Evolutionary conservation across 2,329 filamentous ascomycete genomes (phyloP), one percentile per base, ranked within the genome.

Genomic region (Juglanconis juglandina): DNA sequence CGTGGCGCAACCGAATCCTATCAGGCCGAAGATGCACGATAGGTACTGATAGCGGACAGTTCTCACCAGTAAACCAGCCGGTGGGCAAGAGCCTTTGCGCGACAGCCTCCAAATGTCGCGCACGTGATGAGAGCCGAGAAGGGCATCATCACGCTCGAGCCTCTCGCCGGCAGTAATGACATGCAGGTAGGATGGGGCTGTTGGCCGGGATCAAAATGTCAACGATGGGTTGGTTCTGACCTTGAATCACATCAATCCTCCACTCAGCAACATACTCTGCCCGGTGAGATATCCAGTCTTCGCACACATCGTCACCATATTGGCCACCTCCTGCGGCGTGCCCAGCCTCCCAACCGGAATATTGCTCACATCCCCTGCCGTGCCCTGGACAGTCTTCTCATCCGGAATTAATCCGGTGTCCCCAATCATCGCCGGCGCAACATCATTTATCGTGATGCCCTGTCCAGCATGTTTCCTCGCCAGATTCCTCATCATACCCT

Each of bases 361-460:
- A 34, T 81, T 81, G 64, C 76, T 80, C 32, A 84, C 82, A 64
- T 87, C 81, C 0, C 85, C 85, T 0, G 84, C 79, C 55, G 82
- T 82, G 24, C 81, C 79, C 65, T 73, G 72, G 14, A 80, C 72
- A 13, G 68, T 69, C 63, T 82, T 79, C 46, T 81, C 81, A 62
- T 83, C 78, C 2, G 83, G 82, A 47, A 88, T 84, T 84, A 88
- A 84, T 1, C 83, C 83, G 3, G 83, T 86, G 30, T 83, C 81
- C 4, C 84, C 85, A 64, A 89, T 88, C 84, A 89, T 88, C 3
- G 86, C 86, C 0, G 86, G 86, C 3, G 85, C 84, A n/a, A 89
- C 83, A 64, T 88, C 85, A 61, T 89, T 88, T 59, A 88, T 84
- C 13, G 85, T 86, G 65, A 89, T 86, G 37, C 85, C 85, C 65